Conservation (phyloP, 805 yeast species). For the Candida montana region DNA sequence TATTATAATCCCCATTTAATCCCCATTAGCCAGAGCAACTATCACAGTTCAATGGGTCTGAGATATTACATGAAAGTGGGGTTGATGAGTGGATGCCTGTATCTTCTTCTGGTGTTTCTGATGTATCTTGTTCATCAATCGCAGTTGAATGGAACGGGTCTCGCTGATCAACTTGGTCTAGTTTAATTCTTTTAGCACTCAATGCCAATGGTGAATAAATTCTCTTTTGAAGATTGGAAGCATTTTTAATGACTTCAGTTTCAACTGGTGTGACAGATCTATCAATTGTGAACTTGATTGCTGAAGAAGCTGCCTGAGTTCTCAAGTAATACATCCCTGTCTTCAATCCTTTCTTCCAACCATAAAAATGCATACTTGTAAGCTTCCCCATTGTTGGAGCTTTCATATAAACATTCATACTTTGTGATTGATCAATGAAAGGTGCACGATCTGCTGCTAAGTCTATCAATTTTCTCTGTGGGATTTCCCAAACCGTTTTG, state of each 20-base stretch:
- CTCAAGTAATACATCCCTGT: constrained; percentile 98
- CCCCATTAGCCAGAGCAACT: constrained; percentile 32
- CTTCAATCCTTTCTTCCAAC: constrained; percentile 97
- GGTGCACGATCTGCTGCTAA: constrained; percentile 86
- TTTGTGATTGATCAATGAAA: constrained; percentile 87
- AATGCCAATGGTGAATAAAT: neutral
- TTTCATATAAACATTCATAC: constrained; percentile 81
- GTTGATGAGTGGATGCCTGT: constrained; percentile 16
- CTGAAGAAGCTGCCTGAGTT: constrained; percentile 96
- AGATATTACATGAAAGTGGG: constrained; percentile 16
- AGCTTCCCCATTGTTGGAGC: constrained; percentile 95
- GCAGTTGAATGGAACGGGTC: neutral
- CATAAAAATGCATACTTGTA: constrained; percentile 97
- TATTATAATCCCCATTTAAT: too few species aligned
- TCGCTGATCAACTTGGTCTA: neutral
- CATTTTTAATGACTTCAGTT: neutral
- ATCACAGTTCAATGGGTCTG: constrained; percentile 28
- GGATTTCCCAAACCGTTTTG: constrained; percentile 85
- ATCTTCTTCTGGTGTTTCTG: neutral
- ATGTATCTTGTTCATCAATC: too few species aligned
- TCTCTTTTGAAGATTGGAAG: neutral
- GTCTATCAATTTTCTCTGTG: constrained; percentile 72
- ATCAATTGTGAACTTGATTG: constrained; percentile 85
- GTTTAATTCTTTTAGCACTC: neutral
- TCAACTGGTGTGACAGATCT: constrained; percentile 32